Conservation (phyloP, 2,329 filamentous ascomycete species). For the Talaromyces verruculosus region DNA sequence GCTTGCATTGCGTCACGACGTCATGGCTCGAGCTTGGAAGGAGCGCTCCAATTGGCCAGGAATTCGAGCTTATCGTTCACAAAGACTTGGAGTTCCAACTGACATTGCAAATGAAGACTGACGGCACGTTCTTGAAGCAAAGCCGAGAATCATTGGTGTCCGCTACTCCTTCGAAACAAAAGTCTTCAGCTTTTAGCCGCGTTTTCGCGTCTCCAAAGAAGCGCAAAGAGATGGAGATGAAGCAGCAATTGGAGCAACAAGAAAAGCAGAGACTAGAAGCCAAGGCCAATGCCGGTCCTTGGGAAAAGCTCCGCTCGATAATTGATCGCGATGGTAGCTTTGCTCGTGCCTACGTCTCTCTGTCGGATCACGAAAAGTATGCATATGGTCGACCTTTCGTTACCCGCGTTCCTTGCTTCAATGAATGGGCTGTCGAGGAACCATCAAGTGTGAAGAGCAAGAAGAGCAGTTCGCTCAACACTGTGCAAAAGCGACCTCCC, state of each 20-base stretch:
- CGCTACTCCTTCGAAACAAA: constrained; percentile 65
- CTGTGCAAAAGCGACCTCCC: constrained; percentile 70
- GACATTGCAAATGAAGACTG: constrained; percentile 91
- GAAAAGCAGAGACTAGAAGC: constrained; percentile 65
- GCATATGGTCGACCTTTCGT: constrained; percentile 86
- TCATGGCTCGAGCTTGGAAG: constrained; percentile 90
- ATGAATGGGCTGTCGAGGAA: constrained; percentile 95
- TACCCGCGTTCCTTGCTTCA: constrained; percentile 92
- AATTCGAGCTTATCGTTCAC: constrained; percentile 95
- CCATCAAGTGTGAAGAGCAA: constrained; percentile 94
- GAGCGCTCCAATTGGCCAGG: constrained; percentile 91
- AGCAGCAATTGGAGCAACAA: constrained; percentile 79
- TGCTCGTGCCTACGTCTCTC: constrained; percentile 85
- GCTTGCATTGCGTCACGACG: constrained; percentile 95
- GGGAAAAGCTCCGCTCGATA: constrained; percentile 82
- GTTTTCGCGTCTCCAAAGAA: constrained; percentile 95
- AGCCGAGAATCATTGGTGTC: constrained; percentile 38
- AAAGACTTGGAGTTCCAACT: constrained; percentile 99
- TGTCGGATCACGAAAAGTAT: constrained; percentile 85
- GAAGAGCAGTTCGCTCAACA: constrained; percentile 62
- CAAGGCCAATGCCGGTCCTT: constrained; percentile 57
- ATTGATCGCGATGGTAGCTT: constrained; percentile 93
- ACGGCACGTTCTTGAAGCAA: constrained; percentile 66
- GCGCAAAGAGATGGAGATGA: constrained; percentile 87
- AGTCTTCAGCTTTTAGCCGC: constrained; percentile 85